Conservation (phyloP, 352 stramenopile species). For the Globisporangium camurandrum region DNA sequence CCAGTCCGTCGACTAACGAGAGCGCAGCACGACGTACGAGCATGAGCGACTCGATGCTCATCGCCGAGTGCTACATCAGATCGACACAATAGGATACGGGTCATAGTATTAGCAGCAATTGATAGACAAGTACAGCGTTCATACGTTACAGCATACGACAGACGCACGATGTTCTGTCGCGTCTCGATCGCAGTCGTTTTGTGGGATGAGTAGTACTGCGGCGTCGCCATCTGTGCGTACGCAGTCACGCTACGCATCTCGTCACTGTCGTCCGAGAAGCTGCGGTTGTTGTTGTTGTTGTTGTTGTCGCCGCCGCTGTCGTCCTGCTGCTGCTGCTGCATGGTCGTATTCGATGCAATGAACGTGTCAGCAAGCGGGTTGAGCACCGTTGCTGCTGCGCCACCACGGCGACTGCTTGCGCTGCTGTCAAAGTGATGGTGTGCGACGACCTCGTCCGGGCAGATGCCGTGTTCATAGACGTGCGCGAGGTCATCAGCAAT, state of each 20-base stretch:
- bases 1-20: no score
- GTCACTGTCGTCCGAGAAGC: constrained; percentile 3
- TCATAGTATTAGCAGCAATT: not conserved
- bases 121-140: not conserved
- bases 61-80: constrained; percentile 18
- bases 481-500: constrained; percentile 74
- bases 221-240: constrained; percentile 41
- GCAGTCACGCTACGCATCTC: constrained; percentile 41
- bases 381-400: constrained; percentile 29
- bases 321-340: not conserved
- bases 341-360: constrained; percentile 19
- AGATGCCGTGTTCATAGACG: constrained; percentile 55
- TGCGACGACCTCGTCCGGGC: constrained; percentile 31
- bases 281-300: constrained; percentile 1
- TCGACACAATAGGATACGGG: not conserved
- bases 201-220: constrained; percentile 6
- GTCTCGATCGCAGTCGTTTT: constrained; percentile 8
- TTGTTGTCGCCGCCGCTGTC: no score
- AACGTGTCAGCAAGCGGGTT: constrained; percentile 51
- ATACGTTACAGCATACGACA: not conserved
- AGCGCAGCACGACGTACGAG: constrained; percentile 21
- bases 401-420: constrained; percentile 14
- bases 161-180: constrained; percentile 11
- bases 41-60: constrained; percentile 35
- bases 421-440: constrained; percentile 37